phyloP scores from a whole-genome alignment of 2,329 filamentous ascomycete genomes.

The Nothopassalora personata region DNA sequence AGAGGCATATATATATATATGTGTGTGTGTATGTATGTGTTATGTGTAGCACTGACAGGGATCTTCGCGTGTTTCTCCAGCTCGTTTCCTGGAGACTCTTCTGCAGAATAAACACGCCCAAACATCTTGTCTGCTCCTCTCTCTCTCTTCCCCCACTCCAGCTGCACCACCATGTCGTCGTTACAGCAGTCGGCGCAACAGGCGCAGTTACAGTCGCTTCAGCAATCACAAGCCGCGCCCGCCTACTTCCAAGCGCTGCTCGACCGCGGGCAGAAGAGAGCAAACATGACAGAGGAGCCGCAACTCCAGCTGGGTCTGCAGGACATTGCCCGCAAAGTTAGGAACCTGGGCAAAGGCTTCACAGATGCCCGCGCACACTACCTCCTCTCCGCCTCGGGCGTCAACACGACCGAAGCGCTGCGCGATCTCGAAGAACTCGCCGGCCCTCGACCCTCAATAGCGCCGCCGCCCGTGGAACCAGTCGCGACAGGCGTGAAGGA shows the following conservation, averaged over 20 bases:
- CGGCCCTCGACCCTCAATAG: constrained; percentile 7
- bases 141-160: background rate
- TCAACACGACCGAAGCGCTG: constrained; percentile 78
- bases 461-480: constrained; percentile 9
- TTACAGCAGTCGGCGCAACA: background rate
- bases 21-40: no score
- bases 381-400: constrained; percentile 84
- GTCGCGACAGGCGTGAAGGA: constrained; percentile 25
- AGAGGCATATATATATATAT: background rate
- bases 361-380: constrained; percentile 63
- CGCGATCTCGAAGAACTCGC: constrained; percentile 60
- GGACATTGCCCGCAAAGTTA: constrained; percentile 73
- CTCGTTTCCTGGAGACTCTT: background rate
- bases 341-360: constrained; percentile 66
- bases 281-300: constrained; percentile 68
- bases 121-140: background rate
- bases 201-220: background rate
- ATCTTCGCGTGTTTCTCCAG: background rate
- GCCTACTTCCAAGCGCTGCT: constrained; percentile 61
- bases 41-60: background rate
- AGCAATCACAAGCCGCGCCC: constrained; percentile 32
- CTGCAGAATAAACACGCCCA: background rate
- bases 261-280: constrained; percentile 61
- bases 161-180: constrained; percentile 4
- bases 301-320: constrained; percentile 85